These are phyloP conservation scores for Penicillium manginii DNA, from an alignment of 495 filamentous ascomycete genomes.

Conservation along the genomic window DNA sequence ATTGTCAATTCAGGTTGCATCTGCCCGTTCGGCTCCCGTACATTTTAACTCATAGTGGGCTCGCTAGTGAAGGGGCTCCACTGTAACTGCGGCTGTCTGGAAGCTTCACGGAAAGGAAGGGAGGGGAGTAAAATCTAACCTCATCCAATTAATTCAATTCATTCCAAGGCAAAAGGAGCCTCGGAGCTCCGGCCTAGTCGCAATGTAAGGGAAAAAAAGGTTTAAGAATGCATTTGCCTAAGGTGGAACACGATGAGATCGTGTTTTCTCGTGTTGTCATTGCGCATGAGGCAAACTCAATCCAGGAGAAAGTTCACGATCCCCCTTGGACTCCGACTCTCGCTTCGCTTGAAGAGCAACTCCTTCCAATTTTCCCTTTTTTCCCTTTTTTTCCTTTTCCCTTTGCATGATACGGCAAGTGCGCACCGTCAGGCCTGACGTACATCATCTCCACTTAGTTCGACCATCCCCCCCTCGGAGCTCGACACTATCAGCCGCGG, in stretches of 20 bases:
- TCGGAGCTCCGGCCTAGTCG: not conserved
- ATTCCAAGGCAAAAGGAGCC: not conserved
- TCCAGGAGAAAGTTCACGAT: slow-evolving; percentile 7
- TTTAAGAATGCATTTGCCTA: slow-evolving; percentile 5
- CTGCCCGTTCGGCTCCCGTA: slow-evolving; percentile 7
- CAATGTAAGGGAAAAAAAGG: not conserved
- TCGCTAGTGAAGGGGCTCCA: slow-evolving; percentile 12
- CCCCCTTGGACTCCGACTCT: slow-evolving; percentile 1
- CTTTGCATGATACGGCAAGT: slow-evolving; percentile 14
- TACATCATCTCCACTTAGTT: slow-evolving; percentile 13
- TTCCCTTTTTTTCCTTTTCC: not conserved
- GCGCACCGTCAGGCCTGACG: slow-evolving; percentile 21
- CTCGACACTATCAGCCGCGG: slow-evolving; percentile 23
- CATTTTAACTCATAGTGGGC: slow-evolving; percentile 20
- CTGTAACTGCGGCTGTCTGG: slow-evolving; percentile 11
- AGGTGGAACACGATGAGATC: slow-evolving; percentile 1
- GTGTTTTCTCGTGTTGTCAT: slow-evolving; percentile 7
- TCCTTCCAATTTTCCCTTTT: not conserved
- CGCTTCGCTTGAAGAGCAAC: slow-evolving; percentile 1
- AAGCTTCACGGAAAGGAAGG: slow-evolving; percentile 4
- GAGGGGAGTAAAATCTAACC: not conserved
- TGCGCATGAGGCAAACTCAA: slow-evolving; percentile 19
- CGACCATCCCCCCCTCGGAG: slow-evolving; percentile 1
- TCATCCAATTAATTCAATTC: slow-evolving; percentile 2
- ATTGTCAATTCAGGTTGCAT: slow-evolving; percentile 21